Base-by-base conservation (phyloP, 2,329 filamentous ascomycete genomes). In the Coniella lustricola region DNA sequence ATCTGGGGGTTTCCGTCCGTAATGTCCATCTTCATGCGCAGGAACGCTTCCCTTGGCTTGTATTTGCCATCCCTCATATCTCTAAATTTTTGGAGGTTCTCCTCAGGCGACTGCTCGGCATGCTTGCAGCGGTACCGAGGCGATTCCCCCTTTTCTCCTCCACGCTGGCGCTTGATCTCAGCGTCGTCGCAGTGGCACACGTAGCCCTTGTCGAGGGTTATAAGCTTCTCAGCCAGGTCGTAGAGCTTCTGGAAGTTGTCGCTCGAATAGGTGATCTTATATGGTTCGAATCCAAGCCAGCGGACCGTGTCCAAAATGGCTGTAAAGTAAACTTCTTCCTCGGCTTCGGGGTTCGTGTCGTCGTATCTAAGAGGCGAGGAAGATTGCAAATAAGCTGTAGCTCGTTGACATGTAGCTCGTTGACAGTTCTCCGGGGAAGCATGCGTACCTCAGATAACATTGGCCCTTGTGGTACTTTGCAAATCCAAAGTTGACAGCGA, bases 401-500 rank as follows among this genome's bases (percentile, higher is more conserved):
- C 5, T n/a, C 4, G 10, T 12, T 12, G 18, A 14, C 9, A n/a
- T n/a, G n/a, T n/a, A n/a, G n/a, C n/a, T n/a, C 44, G 16, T 12
- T 7, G 3, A 25, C 9, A n/a, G 9, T 18, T 32, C 18, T 13
- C 3, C 4, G 3, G 3, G 9, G n/a, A 21, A 7, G 32, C n/a
- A 12, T 3, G 31, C 36, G 3, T 38, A 53, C 49, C 52, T 49
- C 32, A 54, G 36, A 40, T 52, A 52, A 33, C 49, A 51, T 53
- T 83, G 73, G 50, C 91, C 91, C 32, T 85, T 85, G 63, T 95
- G 87, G 61, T 84, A 82, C 61, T 79, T 81, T 13, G 93, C 91
- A 64, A 96, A 97, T 7, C 91, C 91, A 68, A 97, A 97, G 69
- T 97, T 96, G 66, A 97, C 82, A 0, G 89, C 85, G 64, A 97